Base-by-base conservation (phyloP, 352 stramenopile species). In the Aphanomyces stellatus region DNA sequence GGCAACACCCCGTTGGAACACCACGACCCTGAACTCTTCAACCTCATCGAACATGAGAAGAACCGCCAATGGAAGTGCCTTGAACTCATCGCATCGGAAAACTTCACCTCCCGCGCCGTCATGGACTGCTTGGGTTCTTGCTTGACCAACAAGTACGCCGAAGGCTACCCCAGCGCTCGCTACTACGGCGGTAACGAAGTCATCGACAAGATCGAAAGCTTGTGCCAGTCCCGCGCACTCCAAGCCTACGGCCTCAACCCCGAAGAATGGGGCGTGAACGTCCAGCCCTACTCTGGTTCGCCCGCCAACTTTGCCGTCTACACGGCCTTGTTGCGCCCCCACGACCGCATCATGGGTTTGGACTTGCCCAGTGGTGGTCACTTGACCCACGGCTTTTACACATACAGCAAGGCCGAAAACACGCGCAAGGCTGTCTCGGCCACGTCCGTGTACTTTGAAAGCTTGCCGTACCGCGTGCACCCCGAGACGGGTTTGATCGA, bases 401-500 rank as follows among this genome's bases (percentile, higher is more conserved):
- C 95, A 59, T 95, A 96, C 80, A 95, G 87, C 33, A 98, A 98
- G 85, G 96, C 96, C 51, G 94, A 98, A 72, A 96, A 96, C 63
- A 97, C 88, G 37, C 81, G 93, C 51, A 99, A 99, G 86, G 95
- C 94, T 59, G 96, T 99, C 69, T 99, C 93, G 4, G 97, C 97
- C n/a, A 99, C 97, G 10, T 98, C 92, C n/a, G 96, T 99, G 6
- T 99, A 99, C 87, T 99, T 99, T 73, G 97, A 99, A 81, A 98
- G 85, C 46, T 84, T 99, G 68, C 97, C 97, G 17, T 99, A 99
- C 88, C 88, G 89, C 35, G 95, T 99, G 49, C 80, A 87, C 77
- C 80, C 90, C 11, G 80, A 97, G 69, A 98, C 95, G 11, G 97
- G 97, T 42, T 80, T 98, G 24, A 97, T 99, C 60, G 96, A 99